Evolutionary conservation across 345 rosid genomes (phyloP).

Genomic region (Turnera subulata): DNA sequence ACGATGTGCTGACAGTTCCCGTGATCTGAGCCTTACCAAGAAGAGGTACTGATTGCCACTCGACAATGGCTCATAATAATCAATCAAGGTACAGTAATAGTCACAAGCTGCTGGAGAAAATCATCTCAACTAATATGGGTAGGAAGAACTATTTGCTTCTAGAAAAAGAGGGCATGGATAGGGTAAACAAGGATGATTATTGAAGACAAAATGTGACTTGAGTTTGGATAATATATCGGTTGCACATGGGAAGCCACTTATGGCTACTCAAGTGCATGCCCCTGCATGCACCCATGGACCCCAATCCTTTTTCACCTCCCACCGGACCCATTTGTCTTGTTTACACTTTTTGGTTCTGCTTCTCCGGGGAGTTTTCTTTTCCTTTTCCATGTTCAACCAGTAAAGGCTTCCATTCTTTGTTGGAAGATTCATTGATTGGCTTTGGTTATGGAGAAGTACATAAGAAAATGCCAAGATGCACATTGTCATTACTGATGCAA

Average conservation of each 20-base stretch:
- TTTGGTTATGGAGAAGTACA: background rate
- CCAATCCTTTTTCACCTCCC: slow-evolving; percentile 31
- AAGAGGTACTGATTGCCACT: no score
- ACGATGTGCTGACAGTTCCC: no score
- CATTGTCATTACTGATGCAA: no score
- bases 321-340: slow-evolving; percentile 36
- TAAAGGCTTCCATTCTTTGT: background rate
- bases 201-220: slow-evolving; percentile 3
- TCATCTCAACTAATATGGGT: no score
- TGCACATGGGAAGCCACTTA: slow-evolving; percentile 66
- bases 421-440: background rate
- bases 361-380: background rate
- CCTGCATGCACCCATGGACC: slow-evolving; percentile 35
- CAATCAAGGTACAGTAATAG: no score
- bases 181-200: background rate
- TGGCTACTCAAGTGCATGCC: slow-evolving; percentile 48
- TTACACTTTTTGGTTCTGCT: slow-evolving; percentile 6
- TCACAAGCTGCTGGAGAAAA: no score
- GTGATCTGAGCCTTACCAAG: no score
- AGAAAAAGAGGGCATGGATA: background rate
- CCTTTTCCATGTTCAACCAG: slow-evolving; percentile 6
- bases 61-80: no score
- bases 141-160: no score
- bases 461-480: no score
- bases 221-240: slow-evolving; percentile 19